Percentiles rank a stretch among this genome's conserved stretches.
These are phyloP conservation scores for Arachnopeziza araneosa DNA, from an alignment of 2,329 filamentous ascomycete genomes.

Conservation along the genomic window DNA sequence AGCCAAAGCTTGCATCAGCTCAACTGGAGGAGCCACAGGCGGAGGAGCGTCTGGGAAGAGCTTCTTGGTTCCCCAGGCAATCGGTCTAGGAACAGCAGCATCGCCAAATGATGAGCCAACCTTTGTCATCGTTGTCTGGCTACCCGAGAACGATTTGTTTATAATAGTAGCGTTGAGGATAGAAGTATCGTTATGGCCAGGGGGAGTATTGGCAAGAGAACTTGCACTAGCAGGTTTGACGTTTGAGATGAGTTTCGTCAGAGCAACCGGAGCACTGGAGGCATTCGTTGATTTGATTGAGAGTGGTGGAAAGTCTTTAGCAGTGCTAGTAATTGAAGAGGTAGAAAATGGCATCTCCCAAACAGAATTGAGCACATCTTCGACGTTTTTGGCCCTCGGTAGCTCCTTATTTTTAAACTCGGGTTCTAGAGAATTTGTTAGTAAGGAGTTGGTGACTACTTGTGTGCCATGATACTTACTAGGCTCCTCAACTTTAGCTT, in stretches of 20 bases:
- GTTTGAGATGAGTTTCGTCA: background rate
- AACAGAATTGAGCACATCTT: background rate
- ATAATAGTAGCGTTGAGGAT: background rate
- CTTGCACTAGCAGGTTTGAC: background rate
- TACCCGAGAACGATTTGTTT: constrained; percentile 1
- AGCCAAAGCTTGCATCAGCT: background rate
- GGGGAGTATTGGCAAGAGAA: background rate
- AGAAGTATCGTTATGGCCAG: background rate
- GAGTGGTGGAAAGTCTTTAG: background rate
- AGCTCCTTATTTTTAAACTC: background rate
- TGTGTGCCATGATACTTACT: background rate
- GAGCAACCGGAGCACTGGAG: background rate
- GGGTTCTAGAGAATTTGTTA: background rate
- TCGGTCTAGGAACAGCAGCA: background rate
- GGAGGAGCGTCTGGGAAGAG: background rate
- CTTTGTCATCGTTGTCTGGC: background rate
- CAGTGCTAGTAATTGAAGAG: background rate
- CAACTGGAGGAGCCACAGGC: background rate
- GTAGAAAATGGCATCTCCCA: background rate
- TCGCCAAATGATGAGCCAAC: background rate
- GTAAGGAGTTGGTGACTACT: background rate
- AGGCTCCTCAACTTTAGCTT: background rate
- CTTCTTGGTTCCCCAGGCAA: background rate
- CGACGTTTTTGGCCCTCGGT: background rate
- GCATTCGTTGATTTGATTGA: background rate